Base-by-base conservation (phyloP, 2,329 filamentous ascomycete genomes). In the Ustulina deusta region DNA sequence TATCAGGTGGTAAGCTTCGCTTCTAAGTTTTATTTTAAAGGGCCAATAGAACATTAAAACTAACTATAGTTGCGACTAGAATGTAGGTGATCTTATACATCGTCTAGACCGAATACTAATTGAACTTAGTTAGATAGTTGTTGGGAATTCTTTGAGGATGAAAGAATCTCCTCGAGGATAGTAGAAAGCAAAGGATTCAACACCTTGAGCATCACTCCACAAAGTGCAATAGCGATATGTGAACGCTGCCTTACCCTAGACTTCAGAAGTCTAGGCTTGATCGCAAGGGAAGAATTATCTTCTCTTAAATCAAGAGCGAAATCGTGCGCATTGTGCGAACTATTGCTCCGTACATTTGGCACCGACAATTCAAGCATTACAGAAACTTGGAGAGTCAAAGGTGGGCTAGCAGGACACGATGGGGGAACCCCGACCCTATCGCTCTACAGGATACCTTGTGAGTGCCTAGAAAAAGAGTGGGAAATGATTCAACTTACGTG, bases 331-430 rank as follows among this genome's bases (percentile, higher is more conserved):
- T 36, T 65, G 9, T 65, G 63, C 34, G 4, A 25, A 13, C 17
- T 66, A 38, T 10, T 66, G 11, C 44, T 62, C 13, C 6, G n/a
- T n/a, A 17, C 9, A 5, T 40, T 55, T 15, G 1, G 10, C 10
- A n/a, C 20, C 3, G 20, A 20, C 9, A 54, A 11, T 10, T 7
- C 22, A 27, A 9, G 6, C 13, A 20, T 22, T 13, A 10, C 27
- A 1, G 51, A 66, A 27, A 44, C 58, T 29, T 66, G 64, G 64
- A 57, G 52, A 38, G 52, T 66, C 3, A 32, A 36, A n/a, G 27
- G 52, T 29, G 64, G 64, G 3, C 27, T 66, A 2, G 17, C 48
- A 6, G 5, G 25, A 25, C 32, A 29, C 5, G 15, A 25, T 5
- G 22, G 13, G 1, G 59, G 58, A n/a, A 5, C 34, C 0, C 58